Percentiles rank a stretch among this genome's conserved stretches.
These are phyloP conservation scores for Leptographium wingfieldii DNA, from an alignment of 2,329 filamentous ascomycete genomes.

Conservation along the genomic window DNA sequence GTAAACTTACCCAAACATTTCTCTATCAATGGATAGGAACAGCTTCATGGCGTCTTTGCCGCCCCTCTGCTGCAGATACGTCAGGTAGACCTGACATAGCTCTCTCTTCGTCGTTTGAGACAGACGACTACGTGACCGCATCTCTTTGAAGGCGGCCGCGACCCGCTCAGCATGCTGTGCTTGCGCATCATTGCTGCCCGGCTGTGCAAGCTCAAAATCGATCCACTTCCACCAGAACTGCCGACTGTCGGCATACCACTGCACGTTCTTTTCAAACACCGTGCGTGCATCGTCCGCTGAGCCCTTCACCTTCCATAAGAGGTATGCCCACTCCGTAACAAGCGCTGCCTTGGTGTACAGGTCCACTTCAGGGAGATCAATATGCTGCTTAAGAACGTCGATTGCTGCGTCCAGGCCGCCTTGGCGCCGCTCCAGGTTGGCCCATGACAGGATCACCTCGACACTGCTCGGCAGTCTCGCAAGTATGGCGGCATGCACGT, in stretches of 20 bases:
- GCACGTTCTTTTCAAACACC: slow-evolving; percentile 69
- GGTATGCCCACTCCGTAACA: slow-evolving; percentile 74
- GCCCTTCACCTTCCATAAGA: slow-evolving; percentile 81
- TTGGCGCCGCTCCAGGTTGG: slow-evolving; percentile 75
- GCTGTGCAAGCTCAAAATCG: slow-evolving; percentile 77
- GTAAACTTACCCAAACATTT: slow-evolving; percentile 64
- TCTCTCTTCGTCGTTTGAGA: slow-evolving; percentile 56
- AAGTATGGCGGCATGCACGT: slow-evolving; percentile 74
- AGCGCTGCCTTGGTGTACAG: slow-evolving; percentile 74
- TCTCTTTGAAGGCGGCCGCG: slow-evolving; percentile 64
- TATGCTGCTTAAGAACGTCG: slow-evolving; percentile 66
- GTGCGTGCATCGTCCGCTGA: slow-evolving; percentile 68
- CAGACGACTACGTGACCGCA: slow-evolving; percentile 61
- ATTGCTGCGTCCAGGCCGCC: slow-evolving; percentile 75
- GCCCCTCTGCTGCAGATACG: slow-evolving; percentile 72
- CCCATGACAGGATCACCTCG: slow-evolving; percentile 78
- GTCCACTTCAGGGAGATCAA: slow-evolving; percentile 60
- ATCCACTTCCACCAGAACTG: slow-evolving; percentile 87
- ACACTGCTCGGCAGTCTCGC: slow-evolving; percentile 65
- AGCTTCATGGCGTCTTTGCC: slow-evolving; percentile 75
- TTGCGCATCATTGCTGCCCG: slow-evolving; percentile 53
- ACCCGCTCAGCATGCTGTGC: slow-evolving; percentile 57
- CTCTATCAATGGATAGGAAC: slow-evolving; percentile 69
- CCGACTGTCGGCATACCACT: slow-evolving; percentile 73
- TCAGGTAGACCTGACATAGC: slow-evolving; percentile 65